These are phyloP conservation scores for Trichoderma endophyticum DNA, from an alignment of 2,329 filamentous ascomycete genomes.

Conservation along the genomic window DNA sequence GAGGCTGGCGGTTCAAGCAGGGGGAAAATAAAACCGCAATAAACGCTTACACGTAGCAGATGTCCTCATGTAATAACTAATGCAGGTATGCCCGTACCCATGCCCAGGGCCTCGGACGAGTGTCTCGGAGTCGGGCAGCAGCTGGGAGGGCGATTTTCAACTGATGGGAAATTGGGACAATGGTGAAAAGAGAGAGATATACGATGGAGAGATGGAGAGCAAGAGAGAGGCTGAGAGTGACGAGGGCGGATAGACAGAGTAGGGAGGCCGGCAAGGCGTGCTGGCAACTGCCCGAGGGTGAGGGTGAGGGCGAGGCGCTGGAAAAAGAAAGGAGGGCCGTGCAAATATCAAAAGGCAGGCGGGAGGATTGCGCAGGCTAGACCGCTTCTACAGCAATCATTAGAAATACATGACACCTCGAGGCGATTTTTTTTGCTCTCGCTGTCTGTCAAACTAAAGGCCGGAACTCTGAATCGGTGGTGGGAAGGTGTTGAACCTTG, in stretches of 20 bases:
- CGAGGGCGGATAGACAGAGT: neutral
- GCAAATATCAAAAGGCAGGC: slow-evolving; percentile 2
- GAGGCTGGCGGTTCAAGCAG: neutral
- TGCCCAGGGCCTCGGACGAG: neutral
- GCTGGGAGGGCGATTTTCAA: neutral
- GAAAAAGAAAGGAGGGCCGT: slow-evolving; percentile 1
- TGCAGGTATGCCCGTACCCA: slow-evolving; percentile 16
- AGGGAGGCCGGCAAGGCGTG: neutral
- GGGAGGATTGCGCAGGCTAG: neutral
- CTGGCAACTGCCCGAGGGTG: slow-evolving; percentile 1
- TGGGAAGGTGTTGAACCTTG: slow-evolving; percentile 20
- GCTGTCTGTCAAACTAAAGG: neutral
- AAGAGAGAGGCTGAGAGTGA: neutral
- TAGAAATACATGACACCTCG: neutral
- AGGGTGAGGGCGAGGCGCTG: neutral
- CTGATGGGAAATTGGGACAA: neutral
- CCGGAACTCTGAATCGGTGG: slow-evolving; percentile 16
- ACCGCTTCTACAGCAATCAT: neutral
- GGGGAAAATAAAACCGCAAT: neutral
- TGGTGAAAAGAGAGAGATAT: neutral
- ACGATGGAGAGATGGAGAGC: neutral
- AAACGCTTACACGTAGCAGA: slow-evolving; percentile 14
- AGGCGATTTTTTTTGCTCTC: slow-evolving; percentile 2
- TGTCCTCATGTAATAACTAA: slow-evolving; percentile 17
- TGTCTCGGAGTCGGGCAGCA: neutral